phyloP scores from a whole-genome alignment of 2,329 filamentous ascomycete species.

The Dactylonectria macrodidyma region DNA sequence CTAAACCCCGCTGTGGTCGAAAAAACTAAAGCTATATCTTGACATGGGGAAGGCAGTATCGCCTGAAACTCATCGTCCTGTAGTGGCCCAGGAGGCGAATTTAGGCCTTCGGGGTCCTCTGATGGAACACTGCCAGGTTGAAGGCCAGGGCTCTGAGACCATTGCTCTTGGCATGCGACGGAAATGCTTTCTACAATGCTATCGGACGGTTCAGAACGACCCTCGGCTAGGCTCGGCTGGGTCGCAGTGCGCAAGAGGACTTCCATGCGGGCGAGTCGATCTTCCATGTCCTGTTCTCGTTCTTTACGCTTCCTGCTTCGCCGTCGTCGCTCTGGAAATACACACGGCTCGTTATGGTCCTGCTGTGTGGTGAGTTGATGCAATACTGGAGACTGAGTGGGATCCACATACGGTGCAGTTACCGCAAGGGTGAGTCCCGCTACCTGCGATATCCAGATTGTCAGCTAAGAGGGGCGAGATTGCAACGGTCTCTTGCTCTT shows the following conservation, averaged over 20 bases:
- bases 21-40: constrained; percentile 7
- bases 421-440: constrained; percentile 17
- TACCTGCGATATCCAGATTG: constrained; percentile 1
- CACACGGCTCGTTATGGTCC: constrained; percentile 19
- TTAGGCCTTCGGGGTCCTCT: not conserved
- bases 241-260: constrained; percentile 9
- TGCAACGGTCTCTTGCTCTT: not conserved
- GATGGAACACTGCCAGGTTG: not conserved
- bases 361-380: not conserved
- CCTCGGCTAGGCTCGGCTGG: constrained; percentile 1
- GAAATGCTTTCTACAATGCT: constrained; percentile 8
- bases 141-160: not conserved
- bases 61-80: not conserved
- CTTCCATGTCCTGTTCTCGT: constrained; percentile 18
- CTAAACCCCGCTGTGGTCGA: not conserved
- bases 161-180: not conserved
- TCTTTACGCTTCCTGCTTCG: constrained; percentile 19
- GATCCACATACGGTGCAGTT: constrained; percentile 15
- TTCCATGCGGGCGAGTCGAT: constrained; percentile 16
- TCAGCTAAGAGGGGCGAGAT: not conserved
- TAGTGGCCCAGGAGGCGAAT: not conserved
- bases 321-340: constrained; percentile 19
- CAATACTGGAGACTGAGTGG: too few species aligned
- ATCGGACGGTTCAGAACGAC: not conserved
- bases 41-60: not conserved